phyloP scores from a whole-genome alignment of 1,139 yeast genomes.

The Meyerozyma smithsonii region DNA sequence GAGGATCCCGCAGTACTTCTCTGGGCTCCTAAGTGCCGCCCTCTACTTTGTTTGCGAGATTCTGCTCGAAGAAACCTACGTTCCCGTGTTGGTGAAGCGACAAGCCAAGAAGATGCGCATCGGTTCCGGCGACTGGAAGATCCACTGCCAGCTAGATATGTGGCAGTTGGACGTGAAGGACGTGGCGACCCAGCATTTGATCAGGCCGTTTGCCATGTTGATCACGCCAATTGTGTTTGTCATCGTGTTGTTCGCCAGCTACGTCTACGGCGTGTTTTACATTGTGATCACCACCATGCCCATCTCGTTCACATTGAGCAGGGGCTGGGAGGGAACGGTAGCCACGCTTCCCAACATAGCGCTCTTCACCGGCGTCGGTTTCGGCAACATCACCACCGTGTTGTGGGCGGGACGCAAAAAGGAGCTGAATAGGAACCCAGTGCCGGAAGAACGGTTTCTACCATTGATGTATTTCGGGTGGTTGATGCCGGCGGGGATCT shows the following conservation, averaged over 20 bases:
- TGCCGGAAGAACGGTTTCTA: neutral
- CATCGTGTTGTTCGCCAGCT: slow-evolving; percentile 39
- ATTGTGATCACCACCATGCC: slow-evolving; percentile 34
- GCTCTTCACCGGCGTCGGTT: neutral
- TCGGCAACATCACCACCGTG: neutral
- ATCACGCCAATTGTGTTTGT: slow-evolving; percentile 39
- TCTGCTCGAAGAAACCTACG: neutral
- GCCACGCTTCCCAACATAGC: neutral
- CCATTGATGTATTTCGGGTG: neutral
- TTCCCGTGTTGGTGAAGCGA: neutral
- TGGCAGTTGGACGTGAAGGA: neutral
- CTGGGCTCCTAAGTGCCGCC: neutral
- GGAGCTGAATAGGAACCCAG: neutral
- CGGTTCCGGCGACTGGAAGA: neutral
- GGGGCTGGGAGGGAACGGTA: slow-evolving; percentile 6
- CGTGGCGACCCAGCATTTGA: slow-evolving; percentile 18
- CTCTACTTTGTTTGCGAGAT: neutral
- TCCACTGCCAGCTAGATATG: neutral
- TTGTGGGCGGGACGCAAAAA: neutral
- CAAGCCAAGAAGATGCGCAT: neutral
- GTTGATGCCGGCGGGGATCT: slow-evolving; percentile 39
- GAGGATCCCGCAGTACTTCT: neutral
- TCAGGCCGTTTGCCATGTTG: slow-evolving; percentile 41
- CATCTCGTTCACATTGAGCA: slow-evolving; percentile 21
- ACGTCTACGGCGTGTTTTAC: slow-evolving; percentile 42